Base-by-base conservation (phyloP, 1,139 yeast genomes). In the Pichia sp. region DNA sequence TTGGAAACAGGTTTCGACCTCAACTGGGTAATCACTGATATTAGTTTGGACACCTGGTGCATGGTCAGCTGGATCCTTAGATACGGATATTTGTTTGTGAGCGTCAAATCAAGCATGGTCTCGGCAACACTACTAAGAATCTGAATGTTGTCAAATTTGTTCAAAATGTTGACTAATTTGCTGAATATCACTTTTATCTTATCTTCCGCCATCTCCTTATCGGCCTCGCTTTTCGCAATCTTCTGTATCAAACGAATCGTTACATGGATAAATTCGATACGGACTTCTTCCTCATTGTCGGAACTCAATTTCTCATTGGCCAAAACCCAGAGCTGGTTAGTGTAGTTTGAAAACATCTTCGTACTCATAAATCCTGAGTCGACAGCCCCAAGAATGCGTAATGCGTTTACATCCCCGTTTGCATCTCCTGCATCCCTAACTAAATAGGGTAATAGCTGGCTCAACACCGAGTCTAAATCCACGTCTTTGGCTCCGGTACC, bases 41-140 rank as follows among this genome's bases (percentile, higher is more conserved):
- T 7, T 5, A 54, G 11, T 36, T 51, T 45, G 3, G 54, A 40
- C 5, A 54, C 42, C 26, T 51, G 47, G 13, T 30, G 29, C 26
- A 45, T 48, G 10, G 13, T 38, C 7, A 54, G 16, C 16, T 45
- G 8, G 5, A 54, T 45, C 11, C 19, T 45, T 4, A 48, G 30
- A 32, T 26, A 47, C 15, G 50, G 47, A 30, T 54, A 54, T 23
- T 54, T 51, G 26, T 47, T 51, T 8, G 50, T 48, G 8, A 42
- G 5, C 4, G 43, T 49, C 15, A 49, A 42, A 15, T 51, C 52
- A 10, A 49, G n/a, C 2, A 55, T 6, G 1, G 44, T 45, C 10
- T 50, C 49, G n/a, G 47, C 23, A 42, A 55, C 15, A 8, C 50
- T 43, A 26, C 47, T 47, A 1, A 55, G 23, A 3, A 32, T 38